Evolutionary conservation across 768 basidiomycete genomes (phyloP).

Genomic region (Austroboletus festivus): DNA sequence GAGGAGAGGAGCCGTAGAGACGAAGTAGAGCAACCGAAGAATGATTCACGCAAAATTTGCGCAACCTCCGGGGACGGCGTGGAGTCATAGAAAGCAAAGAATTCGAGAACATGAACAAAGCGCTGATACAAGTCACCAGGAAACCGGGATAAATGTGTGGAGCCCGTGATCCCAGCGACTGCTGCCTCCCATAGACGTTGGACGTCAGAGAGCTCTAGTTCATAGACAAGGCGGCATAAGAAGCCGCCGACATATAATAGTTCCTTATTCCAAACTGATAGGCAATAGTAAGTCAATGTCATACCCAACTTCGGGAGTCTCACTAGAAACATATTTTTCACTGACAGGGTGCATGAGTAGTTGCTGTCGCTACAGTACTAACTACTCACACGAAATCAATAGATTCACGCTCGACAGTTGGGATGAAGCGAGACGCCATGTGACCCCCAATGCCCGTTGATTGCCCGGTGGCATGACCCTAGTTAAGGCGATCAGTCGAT

Average conservation of each 20-base stretch:
- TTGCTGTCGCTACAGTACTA: not conserved
- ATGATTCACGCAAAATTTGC: conserved; percentile 63
- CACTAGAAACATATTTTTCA: not conserved
- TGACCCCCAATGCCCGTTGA: conserved; percentile 18
- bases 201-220: conserved; percentile 66
- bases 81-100: conserved; percentile 9
- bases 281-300: not conserved
- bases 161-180: not conserved
- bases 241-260: conserved; percentile 81
- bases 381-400: conserved; percentile 12
- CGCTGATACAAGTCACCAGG: not conserved
- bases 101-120: conserved; percentile 5
- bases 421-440: conserved; percentile 16
- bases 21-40: conserved; percentile 61
- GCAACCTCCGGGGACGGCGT: conserved; percentile 81
- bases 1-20: conserved; percentile 73
- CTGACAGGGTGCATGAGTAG: not conserved
- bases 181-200: not conserved
- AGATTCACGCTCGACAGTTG: conserved; percentile 16
- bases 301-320: not conserved
- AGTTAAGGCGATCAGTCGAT: not conserved
- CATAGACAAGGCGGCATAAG: conserved; percentile 77
- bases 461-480: conserved; percentile 14
- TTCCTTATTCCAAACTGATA: conserved; percentile 90
- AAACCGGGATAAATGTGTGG: not conserved